Conservation (phyloP, 371 early-diverging fungal genomes). For the Mucor velutinosus region DNA sequence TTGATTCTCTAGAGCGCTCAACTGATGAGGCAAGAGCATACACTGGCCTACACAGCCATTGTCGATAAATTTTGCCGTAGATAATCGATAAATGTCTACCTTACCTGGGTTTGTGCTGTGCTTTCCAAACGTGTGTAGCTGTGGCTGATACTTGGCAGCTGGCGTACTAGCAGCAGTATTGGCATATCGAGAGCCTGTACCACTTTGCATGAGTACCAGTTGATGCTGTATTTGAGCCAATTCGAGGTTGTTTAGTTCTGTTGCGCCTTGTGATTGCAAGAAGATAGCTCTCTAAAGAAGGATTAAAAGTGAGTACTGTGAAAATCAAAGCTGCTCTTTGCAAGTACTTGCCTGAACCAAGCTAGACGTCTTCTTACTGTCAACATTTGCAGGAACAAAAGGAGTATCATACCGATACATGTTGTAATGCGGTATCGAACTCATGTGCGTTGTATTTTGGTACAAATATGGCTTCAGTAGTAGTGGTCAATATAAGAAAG, state of each 20-base stretch:
- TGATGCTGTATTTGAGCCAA: constrained; percentile 62
- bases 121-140: background rate
- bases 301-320: background rate
- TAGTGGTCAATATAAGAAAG: background rate
- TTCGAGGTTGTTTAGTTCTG: constrained; percentile 65
- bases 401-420: background rate
- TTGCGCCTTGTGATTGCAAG: constrained; percentile 58
- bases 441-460: background rate
- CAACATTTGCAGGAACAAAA: constrained; percentile 1
- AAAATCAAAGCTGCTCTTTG: background rate
- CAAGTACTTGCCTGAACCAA: constrained; percentile 8
- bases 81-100: background rate
- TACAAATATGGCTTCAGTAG: background rate
- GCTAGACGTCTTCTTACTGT: background rate
- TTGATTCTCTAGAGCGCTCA: constrained; percentile 69
- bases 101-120: background rate
- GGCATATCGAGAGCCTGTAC: background rate
- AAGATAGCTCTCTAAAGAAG: constrained; percentile 23
- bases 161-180: background rate
- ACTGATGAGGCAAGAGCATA: constrained; percentile 60
- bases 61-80: background rate
- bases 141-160: background rate
- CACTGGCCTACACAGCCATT: background rate
- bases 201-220: constrained; percentile 24
- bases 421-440: constrained; percentile 4